Evolutionary conservation across 1,284 basidiomycete genomes (phyloP).

Genomic region (Leccinum solheimii): DNA sequence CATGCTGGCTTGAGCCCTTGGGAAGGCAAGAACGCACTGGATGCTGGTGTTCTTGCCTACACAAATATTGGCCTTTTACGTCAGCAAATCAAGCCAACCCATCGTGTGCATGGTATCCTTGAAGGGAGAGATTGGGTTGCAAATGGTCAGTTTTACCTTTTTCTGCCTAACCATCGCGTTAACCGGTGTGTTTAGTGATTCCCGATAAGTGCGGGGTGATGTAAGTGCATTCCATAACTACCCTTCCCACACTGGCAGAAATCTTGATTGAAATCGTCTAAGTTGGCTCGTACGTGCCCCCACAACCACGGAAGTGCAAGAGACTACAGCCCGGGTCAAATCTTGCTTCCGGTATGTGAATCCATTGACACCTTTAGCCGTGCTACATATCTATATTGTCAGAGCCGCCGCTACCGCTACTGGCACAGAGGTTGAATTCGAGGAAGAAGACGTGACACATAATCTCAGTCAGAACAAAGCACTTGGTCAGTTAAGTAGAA

Average conservation of each 20-base stretch:
- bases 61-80: slow-evolving; percentile 68
- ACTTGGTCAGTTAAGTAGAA: slow-evolving; percentile 43
- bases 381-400: neutral
- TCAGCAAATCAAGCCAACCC: slow-evolving; percentile 71
- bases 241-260: neutral
- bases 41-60: slow-evolving; percentile 76
- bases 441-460: slow-evolving; percentile 39
- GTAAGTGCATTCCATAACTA: slow-evolving; percentile 25
- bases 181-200: slow-evolving; percentile 53
- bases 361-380: neutral
- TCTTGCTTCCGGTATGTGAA: slow-evolving; percentile 70
- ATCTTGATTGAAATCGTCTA: slow-evolving; percentile 1
- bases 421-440: slow-evolving; percentile 60
- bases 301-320: slow-evolving; percentile 56
- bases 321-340: slow-evolving; percentile 56
- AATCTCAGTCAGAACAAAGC: slow-evolving; percentile 69
- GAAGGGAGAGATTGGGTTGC: slow-evolving; percentile 61
- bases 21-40: slow-evolving; percentile 78
- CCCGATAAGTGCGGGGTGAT: slow-evolving; percentile 68
- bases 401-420: slow-evolving; percentile 50
- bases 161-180: neutral
- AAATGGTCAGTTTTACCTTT: slow-evolving; percentile 45
- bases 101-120: slow-evolving; percentile 67
- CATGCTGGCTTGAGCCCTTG: slow-evolving; percentile 72
- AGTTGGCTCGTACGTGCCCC: slow-evolving; percentile 73